Percentiles rank a stretch among this genome's conserved stretches.
Evolutionary conservation across 2,329 filamentous ascomycete species (phyloP).

Genomic region (Colletotrichum limetticola): DNA sequence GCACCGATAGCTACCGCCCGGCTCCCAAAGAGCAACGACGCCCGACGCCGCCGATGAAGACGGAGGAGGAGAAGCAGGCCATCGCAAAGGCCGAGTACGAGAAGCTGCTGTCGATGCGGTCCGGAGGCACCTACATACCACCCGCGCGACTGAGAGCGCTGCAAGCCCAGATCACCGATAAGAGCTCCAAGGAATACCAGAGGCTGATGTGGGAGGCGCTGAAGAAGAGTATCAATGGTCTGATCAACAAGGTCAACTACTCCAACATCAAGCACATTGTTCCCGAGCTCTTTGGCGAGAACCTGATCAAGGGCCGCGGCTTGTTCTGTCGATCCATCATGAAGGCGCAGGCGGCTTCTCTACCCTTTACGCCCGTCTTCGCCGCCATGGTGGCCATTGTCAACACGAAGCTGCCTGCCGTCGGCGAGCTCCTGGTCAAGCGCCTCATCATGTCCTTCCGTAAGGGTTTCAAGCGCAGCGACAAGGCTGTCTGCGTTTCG

Average conservation of each 20-base stretch:
- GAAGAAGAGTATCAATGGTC: conserved; percentile 98
- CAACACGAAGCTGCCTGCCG: conserved; percentile 95
- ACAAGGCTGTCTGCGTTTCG: conserved; percentile 94
- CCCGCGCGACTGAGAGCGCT: conserved; percentile 90
- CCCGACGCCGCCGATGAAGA: conserved; percentile 57
- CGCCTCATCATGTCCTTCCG: conserved; percentile 91
- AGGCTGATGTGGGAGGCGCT: conserved; percentile 99
- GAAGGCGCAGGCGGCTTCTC: conserved; percentile 96
- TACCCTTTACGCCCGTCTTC: conserved; percentile 96
- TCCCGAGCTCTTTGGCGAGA: conserved; percentile 94
- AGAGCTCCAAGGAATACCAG: conserved; percentile 95
- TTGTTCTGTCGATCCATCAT: conserved; percentile 96
- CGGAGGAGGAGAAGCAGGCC: conserved; percentile 87
- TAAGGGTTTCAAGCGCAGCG: conserved; percentile 95
- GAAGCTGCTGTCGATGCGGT: conserved; percentile 90
- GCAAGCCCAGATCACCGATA: conserved; percentile 97
- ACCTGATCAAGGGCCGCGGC: conserved; percentile 89
- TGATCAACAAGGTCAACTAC: conserved; percentile 99
- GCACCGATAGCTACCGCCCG: conserved; percentile 62
- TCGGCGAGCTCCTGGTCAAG: conserved; percentile 89
- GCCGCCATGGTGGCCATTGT: conserved; percentile 96
- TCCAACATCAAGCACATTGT: conserved; percentile 98
- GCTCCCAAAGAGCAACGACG: conserved; percentile 43
- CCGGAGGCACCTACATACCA: conserved; percentile 95
- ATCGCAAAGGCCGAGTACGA: conserved; percentile 93